Base-by-base conservation (phyloP, 2,329 filamentous ascomycete genomes). In the Chrysoporthe deuterocubensis region DNA sequence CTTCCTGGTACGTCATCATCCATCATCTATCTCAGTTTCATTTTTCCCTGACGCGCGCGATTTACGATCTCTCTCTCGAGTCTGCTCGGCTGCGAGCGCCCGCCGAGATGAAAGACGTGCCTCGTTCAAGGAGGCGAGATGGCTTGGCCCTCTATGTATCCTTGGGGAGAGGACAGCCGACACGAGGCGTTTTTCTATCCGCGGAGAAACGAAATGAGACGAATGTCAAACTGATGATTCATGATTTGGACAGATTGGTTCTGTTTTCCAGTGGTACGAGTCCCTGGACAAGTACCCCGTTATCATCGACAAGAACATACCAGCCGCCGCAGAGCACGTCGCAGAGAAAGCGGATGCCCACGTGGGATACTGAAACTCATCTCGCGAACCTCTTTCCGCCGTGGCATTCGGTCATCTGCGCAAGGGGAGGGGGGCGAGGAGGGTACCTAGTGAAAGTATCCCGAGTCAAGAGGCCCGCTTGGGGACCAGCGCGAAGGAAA, bases 1-100 rank as follows among this genome's bases (percentile, higher is more conserved):
- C 40, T 85, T 84, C 70, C 73, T 85, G 74, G 78, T 79, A 64
- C 62, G 76, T 72, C 48, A 5, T 2, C 1, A 3, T 6, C 6
- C 5, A 13, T n/a, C 5, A 13, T n/a, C 16, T 32, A 3, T 43
- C 5, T 18, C n/a, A 26, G 26, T 8, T 3, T n/a, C n/a, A 3
- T 18, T n/a, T 4, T 32, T 37, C n/a, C n/a, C 2, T 26, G 26
- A n/a, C 26, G 26, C 26, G 26, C 26, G 26, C 26, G 26, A 48
- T n/a, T 6, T 21, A 6, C 46, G 21, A 21, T 48, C 18, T 48
- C 46, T 48, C 46, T 26, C 26, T 1, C 26, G 26, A 26, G 26
- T 26, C 26, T 26, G 26, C 26, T 26, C 26, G 26, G 26, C 26
- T 2, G 26, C 26, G 26, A 26, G 26, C 26, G 26, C 26, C 26